These are phyloP conservation scores for Geopyxis carbonaria DNA, from an alignment of 495 filamentous ascomycete genomes.

Conservation along the genomic window DNA sequence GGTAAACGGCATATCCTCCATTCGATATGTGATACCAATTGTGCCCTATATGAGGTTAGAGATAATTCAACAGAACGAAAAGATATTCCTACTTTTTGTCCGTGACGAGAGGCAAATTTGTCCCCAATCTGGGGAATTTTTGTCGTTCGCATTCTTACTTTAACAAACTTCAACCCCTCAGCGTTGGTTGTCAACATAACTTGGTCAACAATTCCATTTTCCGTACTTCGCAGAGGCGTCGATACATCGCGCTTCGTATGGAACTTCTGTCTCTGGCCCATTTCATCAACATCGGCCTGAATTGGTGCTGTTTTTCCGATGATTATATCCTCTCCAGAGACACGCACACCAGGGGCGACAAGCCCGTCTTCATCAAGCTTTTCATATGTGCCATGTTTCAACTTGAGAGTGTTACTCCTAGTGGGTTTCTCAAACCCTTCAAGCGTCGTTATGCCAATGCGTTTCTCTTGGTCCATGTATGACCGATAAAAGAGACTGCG, in stretches of 20 bases:
- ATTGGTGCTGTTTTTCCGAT: slow-evolving; percentile 97
- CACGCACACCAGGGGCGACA: slow-evolving; percentile 77
- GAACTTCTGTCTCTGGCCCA: slow-evolving; percentile 72
- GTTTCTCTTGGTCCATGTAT: slow-evolving; percentile 91
- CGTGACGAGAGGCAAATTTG: slow-evolving; percentile 98
- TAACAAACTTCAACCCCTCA: slow-evolving; percentile 79
- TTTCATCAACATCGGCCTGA: slow-evolving; percentile 76
- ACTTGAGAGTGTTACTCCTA: slow-evolving; percentile 64
- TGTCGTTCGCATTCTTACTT: slow-evolving; percentile 90
- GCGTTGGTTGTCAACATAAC: slow-evolving; percentile 87
- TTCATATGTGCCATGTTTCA: slow-evolving; percentile 94
- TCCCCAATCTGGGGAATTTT: slow-evolving; percentile 98
- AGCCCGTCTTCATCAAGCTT: slow-evolving; percentile 94
- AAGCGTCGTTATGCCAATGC: slow-evolving; percentile 70
- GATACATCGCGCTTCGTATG: slow-evolving; percentile 91
- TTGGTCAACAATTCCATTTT: slow-evolving; percentile 88
- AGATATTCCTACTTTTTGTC: slow-evolving; percentile 50
- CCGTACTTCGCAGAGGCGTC: slow-evolving; percentile 82
- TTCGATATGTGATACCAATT: slow-evolving; percentile 91
- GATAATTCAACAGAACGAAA: background rate
- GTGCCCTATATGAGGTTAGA: slow-evolving; percentile 40
- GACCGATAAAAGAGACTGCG: slow-evolving; percentile 94
- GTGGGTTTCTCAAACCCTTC: slow-evolving; percentile 91
- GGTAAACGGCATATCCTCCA: slow-evolving; percentile 98
- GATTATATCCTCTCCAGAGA: slow-evolving; percentile 95